phyloP scores from a whole-genome alignment of 2,329 filamentous ascomycete species.

The Penicillium glabrum region DNA sequence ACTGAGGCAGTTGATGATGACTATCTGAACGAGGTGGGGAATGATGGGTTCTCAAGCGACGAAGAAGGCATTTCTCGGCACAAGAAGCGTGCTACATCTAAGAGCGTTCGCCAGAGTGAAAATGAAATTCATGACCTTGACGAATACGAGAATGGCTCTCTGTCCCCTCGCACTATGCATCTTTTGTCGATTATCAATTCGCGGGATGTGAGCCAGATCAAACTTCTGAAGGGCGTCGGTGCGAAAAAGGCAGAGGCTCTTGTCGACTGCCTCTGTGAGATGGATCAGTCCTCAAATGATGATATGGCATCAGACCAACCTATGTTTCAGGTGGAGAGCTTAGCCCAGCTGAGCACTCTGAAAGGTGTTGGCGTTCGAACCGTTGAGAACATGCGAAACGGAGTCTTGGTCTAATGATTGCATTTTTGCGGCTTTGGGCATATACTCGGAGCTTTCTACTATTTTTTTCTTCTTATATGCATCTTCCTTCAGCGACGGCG shows the following conservation, averaged over 20 bases:
- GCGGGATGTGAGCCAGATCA: constrained; percentile 46
- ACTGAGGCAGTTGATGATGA: constrained; percentile 35
- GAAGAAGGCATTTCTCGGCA: constrained; percentile 28
- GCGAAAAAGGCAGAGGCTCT: constrained; percentile 50
- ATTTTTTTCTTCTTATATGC: constrained; percentile 15
- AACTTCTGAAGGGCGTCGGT: constrained; percentile 48
- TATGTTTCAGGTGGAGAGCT: constrained; percentile 36
- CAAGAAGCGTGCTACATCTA: constrained; percentile 31
- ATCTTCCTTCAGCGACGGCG: constrained; percentile 31
- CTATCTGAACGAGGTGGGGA: constrained; percentile 24
- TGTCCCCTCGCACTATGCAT: constrained; percentile 45
- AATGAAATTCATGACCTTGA: constrained; percentile 19
- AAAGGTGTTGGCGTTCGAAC: constrained; percentile 47
- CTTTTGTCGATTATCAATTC: constrained; percentile 49
- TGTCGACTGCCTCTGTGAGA: constrained; percentile 47
- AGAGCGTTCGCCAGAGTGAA: constrained; percentile 13
- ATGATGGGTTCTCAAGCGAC: constrained; percentile 30
- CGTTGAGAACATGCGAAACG: constrained; percentile 49
- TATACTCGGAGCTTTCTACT: constrained; percentile 1
- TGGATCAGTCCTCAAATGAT: constrained; percentile 32
- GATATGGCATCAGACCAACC: constrained; percentile 17
- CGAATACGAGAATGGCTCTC: constrained; percentile 17
- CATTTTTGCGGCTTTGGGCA: constrained; percentile 11
- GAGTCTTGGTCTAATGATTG: constrained; percentile 35
- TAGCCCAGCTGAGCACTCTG: constrained; percentile 43